These are phyloP conservation scores for Suillus hirtellus DNA, from an alignment of 768 basidiomycete genomes.

Conservation along the genomic window DNA sequence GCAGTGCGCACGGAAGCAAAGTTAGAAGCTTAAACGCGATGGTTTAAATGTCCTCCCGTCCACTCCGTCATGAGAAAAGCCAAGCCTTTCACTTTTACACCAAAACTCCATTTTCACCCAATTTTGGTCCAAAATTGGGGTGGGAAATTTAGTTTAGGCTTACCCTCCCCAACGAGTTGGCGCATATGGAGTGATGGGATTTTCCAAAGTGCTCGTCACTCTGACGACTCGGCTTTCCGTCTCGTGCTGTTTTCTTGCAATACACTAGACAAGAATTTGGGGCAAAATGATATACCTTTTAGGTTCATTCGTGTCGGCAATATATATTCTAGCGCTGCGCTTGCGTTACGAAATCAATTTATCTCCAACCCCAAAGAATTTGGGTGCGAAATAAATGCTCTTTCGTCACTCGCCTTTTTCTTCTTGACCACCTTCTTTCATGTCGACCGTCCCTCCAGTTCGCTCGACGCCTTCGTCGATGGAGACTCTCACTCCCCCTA, in stretches of 20 bases:
- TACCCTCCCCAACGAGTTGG: neutral
- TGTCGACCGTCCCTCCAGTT: constrained; percentile 28
- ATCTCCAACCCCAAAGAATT: constrained; percentile 36
- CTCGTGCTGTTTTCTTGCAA: neutral
- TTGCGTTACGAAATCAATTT: constrained; percentile 3
- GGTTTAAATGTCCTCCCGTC: no score
- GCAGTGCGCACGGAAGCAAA: no score
- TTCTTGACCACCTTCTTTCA: constrained; percentile 27
- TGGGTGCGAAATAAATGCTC: constrained; percentile 21
- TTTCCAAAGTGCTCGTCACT: neutral
- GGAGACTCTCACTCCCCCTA: constrained; percentile 14
- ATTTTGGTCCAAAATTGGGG: no score
- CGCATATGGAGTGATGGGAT: neutral
- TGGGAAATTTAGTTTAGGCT: no score
- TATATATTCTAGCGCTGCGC: constrained; percentile 1
- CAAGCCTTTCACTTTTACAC: no score
- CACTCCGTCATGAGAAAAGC: no score
- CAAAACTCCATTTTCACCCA: no score
- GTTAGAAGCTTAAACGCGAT: no score
- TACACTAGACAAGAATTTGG: neutral
- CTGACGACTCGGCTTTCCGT: neutral
- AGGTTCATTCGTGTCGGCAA: neutral
- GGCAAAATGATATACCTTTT: neutral
- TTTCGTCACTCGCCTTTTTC: constrained; percentile 15
- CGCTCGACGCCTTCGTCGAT: constrained; percentile 19